Evolutionary conservation across 257 asterid species (phyloP).

Genomic region (Solanum lycopersicoides): DNA sequence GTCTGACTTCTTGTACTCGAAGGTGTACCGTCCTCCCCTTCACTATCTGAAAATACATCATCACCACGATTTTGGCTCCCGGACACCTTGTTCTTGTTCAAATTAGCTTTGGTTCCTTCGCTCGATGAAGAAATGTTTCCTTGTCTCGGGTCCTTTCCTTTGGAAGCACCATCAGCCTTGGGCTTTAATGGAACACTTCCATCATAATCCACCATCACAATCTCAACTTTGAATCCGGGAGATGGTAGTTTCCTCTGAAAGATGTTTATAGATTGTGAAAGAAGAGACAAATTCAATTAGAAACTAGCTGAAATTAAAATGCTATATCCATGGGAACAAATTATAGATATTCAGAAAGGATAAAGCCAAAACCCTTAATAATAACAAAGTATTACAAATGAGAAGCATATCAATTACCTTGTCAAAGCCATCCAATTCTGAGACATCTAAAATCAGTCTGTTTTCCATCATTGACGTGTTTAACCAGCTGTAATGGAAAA

Average conservation of each 20-base stretch:
- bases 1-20: conserved; percentile 19
- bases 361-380: neutral
- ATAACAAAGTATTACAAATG: neutral
- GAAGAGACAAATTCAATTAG: neutral
- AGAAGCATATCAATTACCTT: conserved; percentile 33
- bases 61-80: conserved; percentile 42
- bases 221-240: conserved; percentile 89
- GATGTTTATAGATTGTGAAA: neutral
- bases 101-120: conserved; percentile 21
- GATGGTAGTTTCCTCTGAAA: conserved; percentile 92
- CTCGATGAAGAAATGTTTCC: conserved; percentile 27
- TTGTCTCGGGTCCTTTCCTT: conserved; percentile 24
- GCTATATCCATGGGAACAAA: neutral
- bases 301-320: neutral
- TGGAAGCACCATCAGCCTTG: conserved; percentile 16
- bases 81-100: conserved; percentile 26
- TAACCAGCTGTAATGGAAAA: conserved; percentile 62
- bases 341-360: neutral
- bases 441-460: conserved; percentile 43
- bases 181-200: conserved; percentile 42
- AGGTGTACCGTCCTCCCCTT: conserved; percentile 55
- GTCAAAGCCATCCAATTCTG: conserved; percentile 73
- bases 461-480: conserved; percentile 94
- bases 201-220: conserved; percentile 78
- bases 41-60: conserved; percentile 87